Evolutionary conservation across 2,329 filamentous ascomycete species (phyloP), one percentile per base, ranked within the genome.

Genomic region (Aspergillus sp.): DNA sequence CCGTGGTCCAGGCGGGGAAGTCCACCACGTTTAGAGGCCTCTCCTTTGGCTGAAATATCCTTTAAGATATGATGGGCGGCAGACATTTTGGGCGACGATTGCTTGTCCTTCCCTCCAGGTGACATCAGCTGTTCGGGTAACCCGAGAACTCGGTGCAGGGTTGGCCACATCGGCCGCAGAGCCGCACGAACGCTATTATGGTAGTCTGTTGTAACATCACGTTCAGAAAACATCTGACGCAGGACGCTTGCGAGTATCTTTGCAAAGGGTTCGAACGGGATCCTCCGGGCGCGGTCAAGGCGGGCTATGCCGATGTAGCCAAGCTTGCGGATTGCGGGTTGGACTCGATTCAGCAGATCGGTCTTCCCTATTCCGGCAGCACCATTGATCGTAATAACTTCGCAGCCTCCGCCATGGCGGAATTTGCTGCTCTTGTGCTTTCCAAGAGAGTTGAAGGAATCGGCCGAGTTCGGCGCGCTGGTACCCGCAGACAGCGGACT

Each of bases 51-150:
- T 14, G 43, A 39, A 12, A 47, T 42, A 30, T 57, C 50, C 29
- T 54, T 57, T 11, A 55, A 35, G 13, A 57, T 43, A 25, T 54
- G 45, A 32, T 55, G 46, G 7, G 51, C 47, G 20, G 45, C 48
- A 3, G 45, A 39, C 22, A 44, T 33, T 24, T 49, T 55, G 3
- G 52, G 47, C 11, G 55, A 53, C 11, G 50, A 37, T 17, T 56
- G 45, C 26, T 51, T 58, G 20, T 58, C 60, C 14, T 52, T 57
- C 3, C 52, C 51, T 13, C 53, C 54, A 11, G 55, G 52, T 19
- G 58, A 61, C 51, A 65, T 63, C 30, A 66, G 41, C 59, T 89
- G 93, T 47, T 89, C 80, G 0, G 75, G 75, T 2, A 80, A 61
- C 36, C 75, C 72, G n/a, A 80, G 54, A 31, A 74, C 72, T 15